Conservation (phyloP, 176 grass and related monocot genomes). For the Panicum miliaceum region DNA sequence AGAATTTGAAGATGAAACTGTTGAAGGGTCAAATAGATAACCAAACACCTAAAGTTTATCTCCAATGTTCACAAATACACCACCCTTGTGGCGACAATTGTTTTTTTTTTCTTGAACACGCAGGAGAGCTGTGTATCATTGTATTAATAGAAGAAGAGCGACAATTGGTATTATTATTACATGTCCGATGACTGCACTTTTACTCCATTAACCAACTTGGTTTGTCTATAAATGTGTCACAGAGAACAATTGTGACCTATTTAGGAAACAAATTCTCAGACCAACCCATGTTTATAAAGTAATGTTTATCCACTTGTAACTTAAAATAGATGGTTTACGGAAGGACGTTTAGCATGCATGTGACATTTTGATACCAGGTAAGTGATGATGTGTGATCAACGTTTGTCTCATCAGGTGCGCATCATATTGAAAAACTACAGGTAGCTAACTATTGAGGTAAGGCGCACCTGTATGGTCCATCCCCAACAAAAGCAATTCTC, state of each 20-base stretch:
- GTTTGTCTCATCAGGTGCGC: neutral
- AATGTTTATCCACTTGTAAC: neutral
- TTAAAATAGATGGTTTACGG: neutral
- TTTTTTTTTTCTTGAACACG: too few relatives aligned
- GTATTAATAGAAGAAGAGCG: too few relatives aligned
- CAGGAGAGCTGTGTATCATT: too few relatives aligned
- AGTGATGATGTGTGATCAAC: slow-evolving; percentile 30
- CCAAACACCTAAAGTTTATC: neutral
- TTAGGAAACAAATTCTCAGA: neutral
- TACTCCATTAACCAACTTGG: slow-evolving; percentile 17
- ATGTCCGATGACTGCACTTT: neutral
- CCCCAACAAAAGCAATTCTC: slow-evolving; percentile 93
- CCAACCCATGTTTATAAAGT: slow-evolving; percentile 4
- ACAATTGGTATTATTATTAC: slow-evolving; percentile 17
- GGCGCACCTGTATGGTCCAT: slow-evolving; percentile 82
- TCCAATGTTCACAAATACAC: neutral
- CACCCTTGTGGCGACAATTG: neutral
- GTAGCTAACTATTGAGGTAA: slow-evolving; percentile 24
- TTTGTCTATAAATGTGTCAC: neutral
- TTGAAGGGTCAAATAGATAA: slow-evolving; percentile 4
- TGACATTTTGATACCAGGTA: slow-evolving; percentile 14
- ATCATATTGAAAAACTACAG: slow-evolving; percentile 35
- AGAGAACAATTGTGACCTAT: neutral
- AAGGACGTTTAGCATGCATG: neutral
- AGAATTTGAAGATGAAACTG: neutral